These are phyloP conservation scores for Apostasia ramifera DNA, from an alignment of 106 monocot species.

Conservation along the genomic window DNA sequence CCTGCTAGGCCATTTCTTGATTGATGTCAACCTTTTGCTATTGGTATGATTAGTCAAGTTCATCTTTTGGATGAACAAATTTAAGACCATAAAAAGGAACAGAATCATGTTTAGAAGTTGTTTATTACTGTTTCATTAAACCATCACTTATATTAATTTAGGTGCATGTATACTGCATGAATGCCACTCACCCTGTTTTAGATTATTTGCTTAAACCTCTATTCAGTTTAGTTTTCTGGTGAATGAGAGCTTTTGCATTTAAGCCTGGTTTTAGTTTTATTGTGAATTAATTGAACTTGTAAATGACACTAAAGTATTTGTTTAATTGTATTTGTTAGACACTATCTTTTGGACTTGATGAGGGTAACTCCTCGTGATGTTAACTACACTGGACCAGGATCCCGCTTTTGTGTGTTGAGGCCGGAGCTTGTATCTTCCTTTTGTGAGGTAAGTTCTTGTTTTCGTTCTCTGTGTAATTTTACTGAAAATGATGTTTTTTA, in stretches of 20 bases:
- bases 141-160: not conserved
- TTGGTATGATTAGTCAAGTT: too few relatives aligned
- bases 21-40: too few relatives aligned
- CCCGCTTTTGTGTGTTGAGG: conserved; percentile 81
- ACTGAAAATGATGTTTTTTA: not conserved
- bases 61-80: too few relatives aligned
- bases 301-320: not conserved
- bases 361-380: conserved; percentile 94
- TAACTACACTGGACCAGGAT: conserved; percentile 75
- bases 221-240: not conserved
- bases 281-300: too few relatives aligned
- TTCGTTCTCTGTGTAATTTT: not conserved
- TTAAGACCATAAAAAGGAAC: too few relatives aligned
- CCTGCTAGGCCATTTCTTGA: too few relatives aligned
- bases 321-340: conserved; percentile 30
- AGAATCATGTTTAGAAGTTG: too few relatives aligned
- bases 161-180: not conserved
- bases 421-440: conserved; percentile 85
- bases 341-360: conserved; percentile 99
- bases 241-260: not conserved
- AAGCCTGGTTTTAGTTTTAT: not conserved
- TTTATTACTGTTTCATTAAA: too few relatives aligned
- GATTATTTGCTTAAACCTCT: not conserved
- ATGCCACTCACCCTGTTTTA: not conserved
- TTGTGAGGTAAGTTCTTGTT: conserved; percentile 44